phyloP scores from a whole-genome alignment of 257 asterid species.

The Ilex asprella region DNA sequence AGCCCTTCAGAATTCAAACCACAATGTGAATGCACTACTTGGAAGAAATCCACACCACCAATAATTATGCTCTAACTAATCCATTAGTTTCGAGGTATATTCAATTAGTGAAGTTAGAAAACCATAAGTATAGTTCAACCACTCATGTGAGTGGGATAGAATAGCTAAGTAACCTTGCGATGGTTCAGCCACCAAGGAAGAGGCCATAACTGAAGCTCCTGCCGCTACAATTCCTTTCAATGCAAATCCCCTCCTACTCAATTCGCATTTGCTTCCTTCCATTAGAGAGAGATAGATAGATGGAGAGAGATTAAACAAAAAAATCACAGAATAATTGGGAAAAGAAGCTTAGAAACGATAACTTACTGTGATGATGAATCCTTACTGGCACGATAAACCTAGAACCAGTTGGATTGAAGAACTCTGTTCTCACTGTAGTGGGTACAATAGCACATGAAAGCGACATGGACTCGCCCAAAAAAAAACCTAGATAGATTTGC shows the following conservation, averaged over 20 bases:
- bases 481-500: conserved; percentile 1
- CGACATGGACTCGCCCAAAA: conserved; percentile 35
- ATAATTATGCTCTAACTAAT: no score
- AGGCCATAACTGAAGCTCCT: conserved; percentile 61
- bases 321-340: not conserved
- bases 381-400: conserved; percentile 23
- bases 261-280: conserved; percentile 56
- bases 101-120: no score
- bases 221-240: conserved; percentile 66
- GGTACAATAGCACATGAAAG: conserved; percentile 44
- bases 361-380: conserved; percentile 44
- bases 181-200: conserved; percentile 48
- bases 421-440: conserved; percentile 27
- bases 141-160: no score
- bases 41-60: no score
- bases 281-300: not conserved
- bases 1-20: no score
- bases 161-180: conserved; percentile 37
- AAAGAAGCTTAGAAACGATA: not conserved
- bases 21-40: no score
- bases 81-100: no score
- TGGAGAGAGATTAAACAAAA: no score
- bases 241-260: conserved; percentile 60
- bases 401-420: conserved; percentile 25
- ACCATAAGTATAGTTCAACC: no score